phyloP scores from a whole-genome alignment of 2,329 filamentous ascomycete species.

The Beauveria medogensis region DNA sequence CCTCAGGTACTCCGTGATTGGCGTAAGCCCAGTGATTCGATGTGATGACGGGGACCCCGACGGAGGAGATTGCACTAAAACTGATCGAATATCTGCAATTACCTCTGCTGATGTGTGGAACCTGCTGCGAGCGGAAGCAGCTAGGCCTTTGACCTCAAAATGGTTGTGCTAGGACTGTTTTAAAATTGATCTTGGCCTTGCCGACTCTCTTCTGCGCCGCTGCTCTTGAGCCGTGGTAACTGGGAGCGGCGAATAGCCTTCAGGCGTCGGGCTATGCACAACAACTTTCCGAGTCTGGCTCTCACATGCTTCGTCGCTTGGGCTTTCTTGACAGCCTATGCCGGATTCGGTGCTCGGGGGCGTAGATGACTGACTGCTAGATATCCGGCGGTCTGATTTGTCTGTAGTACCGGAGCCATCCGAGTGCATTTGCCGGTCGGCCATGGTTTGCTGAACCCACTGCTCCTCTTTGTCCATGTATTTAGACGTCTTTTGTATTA shows the following conservation, averaged over 20 bases:
- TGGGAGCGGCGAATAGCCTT: slow-evolving; percentile 17
- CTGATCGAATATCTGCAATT: slow-evolving; percentile 4
- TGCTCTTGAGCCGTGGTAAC: slow-evolving; percentile 31
- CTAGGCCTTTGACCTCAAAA: neutral
- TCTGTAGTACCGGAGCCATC: neutral
- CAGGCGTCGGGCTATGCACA: slow-evolving; percentile 23
- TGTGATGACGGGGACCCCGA: neutral
- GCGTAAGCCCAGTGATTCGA: neutral
- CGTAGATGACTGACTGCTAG: slow-evolving; percentile 1
- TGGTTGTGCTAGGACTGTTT: slow-evolving; percentile 17
- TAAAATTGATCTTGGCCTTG: slow-evolving; percentile 26
- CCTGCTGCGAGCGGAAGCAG: neutral
- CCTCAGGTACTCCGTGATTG: slow-evolving; percentile 3
- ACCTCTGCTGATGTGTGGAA: neutral
- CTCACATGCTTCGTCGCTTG: neutral
- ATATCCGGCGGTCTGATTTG: slow-evolving; percentile 10
- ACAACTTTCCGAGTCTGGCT: slow-evolving; percentile 21
- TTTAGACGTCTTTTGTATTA: slow-evolving; percentile 21
- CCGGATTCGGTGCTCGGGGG: neutral
- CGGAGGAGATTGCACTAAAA: neutral
- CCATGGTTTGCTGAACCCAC: slow-evolving; percentile 23
- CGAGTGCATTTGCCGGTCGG: neutral
- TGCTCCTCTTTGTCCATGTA: slow-evolving; percentile 21
- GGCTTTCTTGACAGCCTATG: neutral
- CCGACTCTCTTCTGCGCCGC: slow-evolving; percentile 23